Base-by-base conservation (phyloP, 2,329 filamentous ascomycete genomes). In the Ilyonectria destructans region DNA sequence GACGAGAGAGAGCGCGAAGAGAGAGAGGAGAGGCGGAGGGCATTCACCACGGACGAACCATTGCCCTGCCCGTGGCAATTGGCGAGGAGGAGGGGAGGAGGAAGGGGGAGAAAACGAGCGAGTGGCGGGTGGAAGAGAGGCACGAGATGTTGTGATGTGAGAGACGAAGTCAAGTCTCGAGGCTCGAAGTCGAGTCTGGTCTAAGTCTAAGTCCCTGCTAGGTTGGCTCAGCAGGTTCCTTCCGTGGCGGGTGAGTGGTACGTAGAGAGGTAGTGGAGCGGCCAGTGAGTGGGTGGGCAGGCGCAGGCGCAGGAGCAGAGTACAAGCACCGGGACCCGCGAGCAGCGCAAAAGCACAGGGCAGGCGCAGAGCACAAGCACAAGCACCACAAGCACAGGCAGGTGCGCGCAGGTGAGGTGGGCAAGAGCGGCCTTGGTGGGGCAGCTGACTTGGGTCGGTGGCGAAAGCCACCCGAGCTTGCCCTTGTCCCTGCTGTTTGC, bases 51-150 rank as follows among this genome's bases (percentile, higher is more conserved):
- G 76, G 78, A 77, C 72, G 74, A 78, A 81, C 70, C 80, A 82
- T 82, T 77, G 80, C 80, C 79, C 75, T 78, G 74, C 76, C 73
- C 70, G 71, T 75, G 77, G 77, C 78, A 79, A 81, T 80, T 80
- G 79, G 73, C 72, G 74, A 65, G 60, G 61, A 66, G 65, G 64
- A 62, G 62, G 57, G 62, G 65, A 65, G 62, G 66, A 48, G n/a
- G 51, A 23, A 12, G 10, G 57, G 59, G 59, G 56, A 55, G 62
- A 58, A 76, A 73, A 75, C 72, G 75, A 74, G 70, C 71, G 68
- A 72, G 71, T 71, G 73, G 70, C 65, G 66, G 75, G 62, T 67
- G 67, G 69, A 46, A 62, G 61, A 73, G 65, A 75, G 63, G 71
- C 73, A 73, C 69, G 67, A 75, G 70, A 73, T 74, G 73, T 66